Evolutionary conservation across 495 filamentous ascomycete species (phyloP), one percentile per base, ranked within the genome.

Genomic region (Cercophora sp.): DNA sequence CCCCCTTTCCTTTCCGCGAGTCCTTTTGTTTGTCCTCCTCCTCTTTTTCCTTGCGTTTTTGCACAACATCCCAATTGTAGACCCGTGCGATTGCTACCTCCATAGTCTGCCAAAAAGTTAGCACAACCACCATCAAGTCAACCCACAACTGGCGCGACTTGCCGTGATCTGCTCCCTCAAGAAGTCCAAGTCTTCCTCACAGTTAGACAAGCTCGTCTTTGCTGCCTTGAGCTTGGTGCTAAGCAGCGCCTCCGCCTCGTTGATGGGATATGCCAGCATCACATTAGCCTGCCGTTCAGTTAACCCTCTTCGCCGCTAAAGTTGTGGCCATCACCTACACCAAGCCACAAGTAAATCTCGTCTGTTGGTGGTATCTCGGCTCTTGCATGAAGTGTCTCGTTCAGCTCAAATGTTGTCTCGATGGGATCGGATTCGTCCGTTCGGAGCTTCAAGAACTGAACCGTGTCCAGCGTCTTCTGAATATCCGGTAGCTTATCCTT

Each of bases 11-110:
- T 64, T 70, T 65, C 16, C 23, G 41, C 41, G 52, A 52, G 25
- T 71, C 79, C 54, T 83, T 58, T n/a, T 26, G 32, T 41, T 64
- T 62, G 29, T 74, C 81, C 56, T 84, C 83, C 6, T 86, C 85
- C 15, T 77, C 79, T 67, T 88, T 92, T 51, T 96, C 92, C 78
- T 94, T 96, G 52, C 93, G 75, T 69, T 92, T 88, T 77, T 94
- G 84, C 27, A 88, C 88, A 5, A 98, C 88, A 63, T 98, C 93
- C 89, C 92, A 96, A 67, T 98, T 98, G 68, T 97, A 98, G n/a
- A 98, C 88, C 50, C 94, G 78, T 18, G 93, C 93, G 15, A 90
- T 91, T 10, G 93, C 93, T 32, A 98, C 93, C 70, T 98, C 93
- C 70, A 98, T 81, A 1, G 93, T 98, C 89, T 96, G 58, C 15